Evolutionary conservation across 2,329 filamentous ascomycete species (phyloP), one percentile per base, ranked within the genome.

Genomic region (Dendryphion nanum): DNA sequence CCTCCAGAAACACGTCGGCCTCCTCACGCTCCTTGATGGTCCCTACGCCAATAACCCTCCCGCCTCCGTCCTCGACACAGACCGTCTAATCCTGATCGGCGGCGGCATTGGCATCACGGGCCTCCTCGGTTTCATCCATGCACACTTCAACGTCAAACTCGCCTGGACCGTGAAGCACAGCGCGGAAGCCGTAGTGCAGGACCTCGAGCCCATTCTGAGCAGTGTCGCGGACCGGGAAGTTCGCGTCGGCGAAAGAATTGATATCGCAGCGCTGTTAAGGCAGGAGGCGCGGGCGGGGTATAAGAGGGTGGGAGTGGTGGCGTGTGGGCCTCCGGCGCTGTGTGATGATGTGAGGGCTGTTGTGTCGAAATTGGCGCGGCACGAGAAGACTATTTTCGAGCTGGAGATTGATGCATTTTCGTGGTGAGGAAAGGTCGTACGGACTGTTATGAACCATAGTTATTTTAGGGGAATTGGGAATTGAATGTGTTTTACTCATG

Each of bases 61-160:
- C 10, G 20, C 30, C 0, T 39, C 44, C 5, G 40, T 70, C 5
- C 51, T 59, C 4, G 45, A 41, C 13, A 47, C 48, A 3, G 54
- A 59, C 31, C 51, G 51, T 5, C 35, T 75, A 0, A 40, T 76
- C 3, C 56, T 71, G 12, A 61, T 75, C 33, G 66, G 54, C 1
- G 72, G 73, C 12, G 72, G 71, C 7, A 71, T 75, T 18, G 72
- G 72, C 18, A 70, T 75, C 50, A 74, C 72, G 0, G 68, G 57
- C 4, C 29, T 72, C 4, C 42, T 75, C 3, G 62, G 69, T 2
- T 69, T 57, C 32, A 29, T 65, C 3, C 30, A 40, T 6, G 38
- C 42, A 24, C 69, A 72, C 37, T 31, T 39, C 14, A 71, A 71
- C 40, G 53, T 63, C 5, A 71, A 69, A 44, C 51, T 73, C 4